Evolutionary conservation across 306 rosid species (phyloP), one percentile per base, ranked within the genome.

Genomic region (Oemleria cerasiformis): DNA sequence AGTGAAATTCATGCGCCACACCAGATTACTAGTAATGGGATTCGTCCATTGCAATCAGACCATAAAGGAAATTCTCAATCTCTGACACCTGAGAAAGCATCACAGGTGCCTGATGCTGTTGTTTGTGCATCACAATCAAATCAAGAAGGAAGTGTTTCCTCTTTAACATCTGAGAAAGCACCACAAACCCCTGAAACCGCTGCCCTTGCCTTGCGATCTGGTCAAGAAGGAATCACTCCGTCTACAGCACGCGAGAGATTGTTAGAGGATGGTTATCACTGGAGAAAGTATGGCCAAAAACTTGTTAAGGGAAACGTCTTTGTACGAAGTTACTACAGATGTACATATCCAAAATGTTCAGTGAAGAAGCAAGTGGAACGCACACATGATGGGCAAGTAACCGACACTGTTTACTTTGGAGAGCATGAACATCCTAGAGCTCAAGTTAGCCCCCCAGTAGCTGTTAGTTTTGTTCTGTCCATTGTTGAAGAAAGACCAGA

Each of bases 221-320:
- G 70, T 67, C 86, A 68, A 77, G 87, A 80, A 75, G 76, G 66
- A 65, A 75, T 66, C 59, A 71, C 84, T 68, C 74, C 88, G 42
- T 66, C 91, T 54, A 72, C 79, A 74, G 66, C 86, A 73, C 90
- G 92, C 8, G 93, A 80, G 86, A 84, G 82, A 80, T 87, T 82
- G 44, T 73, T 88, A n/a, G 84, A 84, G 63, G 98, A 90, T 78
- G 98, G 98, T 64, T 92, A 82, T 84, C 88, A 90, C 80, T 92
- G 98, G 98, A 77, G 98, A 70, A 93, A 93, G 77, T 90, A 93
- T 72, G 98, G 98, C 56, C 98, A 93, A 85, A 93, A 93, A 82
- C 71, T 73, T 55, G 97, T 93, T 21, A 93, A 83, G 75, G 92
- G 90, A 40, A 90, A 88, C 78, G 86, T 84, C 58, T 93, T 81